Conservation (phyloP, 306 rosid species). For the Acacia confusa region DNA sequence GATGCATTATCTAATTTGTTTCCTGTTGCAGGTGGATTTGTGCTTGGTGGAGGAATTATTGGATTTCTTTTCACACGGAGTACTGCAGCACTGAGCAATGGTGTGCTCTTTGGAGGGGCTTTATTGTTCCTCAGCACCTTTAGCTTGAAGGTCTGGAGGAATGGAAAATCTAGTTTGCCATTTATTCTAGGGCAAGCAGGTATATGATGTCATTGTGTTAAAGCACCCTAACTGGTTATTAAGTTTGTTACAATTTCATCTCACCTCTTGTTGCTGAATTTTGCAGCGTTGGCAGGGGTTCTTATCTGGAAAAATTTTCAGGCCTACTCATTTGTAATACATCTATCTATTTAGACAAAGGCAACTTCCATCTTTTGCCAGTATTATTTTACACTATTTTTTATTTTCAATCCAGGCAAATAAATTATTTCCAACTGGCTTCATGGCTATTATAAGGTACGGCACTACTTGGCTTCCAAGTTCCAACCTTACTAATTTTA, state of each 20-base stretch:
- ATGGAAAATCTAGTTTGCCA: conserved; percentile 85
- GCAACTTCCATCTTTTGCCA: background rate
- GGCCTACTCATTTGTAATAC: conserved; percentile 65
- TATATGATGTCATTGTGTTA: conserved; percentile 29
- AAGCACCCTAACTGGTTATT: conserved; percentile 6
- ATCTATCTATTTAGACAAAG: conserved; percentile 9
- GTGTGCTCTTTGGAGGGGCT: conserved; percentile 80
- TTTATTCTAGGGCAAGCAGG: conserved; percentile 94
- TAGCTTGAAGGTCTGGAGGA: conserved; percentile 95
- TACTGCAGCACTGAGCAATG: conserved; percentile 57
- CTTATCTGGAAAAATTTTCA: conserved; percentile 79
- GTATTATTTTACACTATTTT: conserved; percentile 3
- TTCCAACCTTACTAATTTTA: conserved; percentile 19
- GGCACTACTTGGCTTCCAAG: conserved; percentile 11
- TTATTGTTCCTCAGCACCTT: conserved; percentile 79
- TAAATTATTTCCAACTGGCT: conserved; percentile 69
- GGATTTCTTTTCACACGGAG: conserved; percentile 72
- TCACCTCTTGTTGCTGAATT: conserved; percentile 21
- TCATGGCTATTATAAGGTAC: conserved; percentile 66
- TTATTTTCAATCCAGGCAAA: conserved; percentile 59
- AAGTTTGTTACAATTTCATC: conserved; percentile 10
- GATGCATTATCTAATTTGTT: background rate
- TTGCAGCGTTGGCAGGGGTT: conserved; percentile 64
- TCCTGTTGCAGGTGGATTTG: conserved; percentile 65
- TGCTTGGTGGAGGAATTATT: conserved; percentile 72